These are phyloP conservation scores for Parietaria judaica DNA, from an alignment of 306 rosid genomes.

Conservation along the genomic window DNA sequence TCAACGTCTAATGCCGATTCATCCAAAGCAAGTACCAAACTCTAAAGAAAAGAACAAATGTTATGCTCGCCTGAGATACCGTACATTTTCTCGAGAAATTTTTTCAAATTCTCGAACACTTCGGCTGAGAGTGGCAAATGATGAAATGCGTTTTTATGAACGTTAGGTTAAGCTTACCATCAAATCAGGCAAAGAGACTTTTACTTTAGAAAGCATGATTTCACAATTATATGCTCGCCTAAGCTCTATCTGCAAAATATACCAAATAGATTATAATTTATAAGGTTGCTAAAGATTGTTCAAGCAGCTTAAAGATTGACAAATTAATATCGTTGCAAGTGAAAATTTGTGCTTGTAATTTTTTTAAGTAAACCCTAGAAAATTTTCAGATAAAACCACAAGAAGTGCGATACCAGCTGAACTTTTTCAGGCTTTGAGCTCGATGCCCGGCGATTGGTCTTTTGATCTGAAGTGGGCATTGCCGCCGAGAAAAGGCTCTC, in stretches of 20 bases:
- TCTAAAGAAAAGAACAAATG: slow-evolving; percentile 33
- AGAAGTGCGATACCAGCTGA: slow-evolving; percentile 61
- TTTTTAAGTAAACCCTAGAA: not conserved
- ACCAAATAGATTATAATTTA: too few species aligned
- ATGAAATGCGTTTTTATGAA: slow-evolving; percentile 10
- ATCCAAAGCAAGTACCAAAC: slow-evolving; percentile 74
- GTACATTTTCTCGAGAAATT: not conserved
- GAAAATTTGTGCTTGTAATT: too few species aligned
- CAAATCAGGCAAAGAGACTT: slow-evolving; percentile 86
- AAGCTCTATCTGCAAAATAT: slow-evolving; percentile 74
- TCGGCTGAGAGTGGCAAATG: slow-evolving; percentile 14
- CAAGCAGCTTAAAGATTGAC: too few species aligned
- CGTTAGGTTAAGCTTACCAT: slow-evolving; percentile 53
- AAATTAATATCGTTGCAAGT: too few species aligned
- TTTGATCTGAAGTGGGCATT: slow-evolving; percentile 48
- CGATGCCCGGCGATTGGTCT: slow-evolving; percentile 38
- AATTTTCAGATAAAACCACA: slow-evolving; percentile 3
- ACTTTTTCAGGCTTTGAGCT: slow-evolving; percentile 68
- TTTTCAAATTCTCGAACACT: not conserved
- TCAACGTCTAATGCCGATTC: slow-evolving; percentile 66
- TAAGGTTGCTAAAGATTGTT: too few species aligned
- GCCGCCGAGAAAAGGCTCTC: slow-evolving; percentile 81
- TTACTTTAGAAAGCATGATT: slow-evolving; percentile 95
- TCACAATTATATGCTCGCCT: slow-evolving; percentile 97
- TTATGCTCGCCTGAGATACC: not conserved